phyloP scores from a whole-genome alignment of 495 filamentous ascomycete genomes.

The Parathielavia appendiculata region DNA sequence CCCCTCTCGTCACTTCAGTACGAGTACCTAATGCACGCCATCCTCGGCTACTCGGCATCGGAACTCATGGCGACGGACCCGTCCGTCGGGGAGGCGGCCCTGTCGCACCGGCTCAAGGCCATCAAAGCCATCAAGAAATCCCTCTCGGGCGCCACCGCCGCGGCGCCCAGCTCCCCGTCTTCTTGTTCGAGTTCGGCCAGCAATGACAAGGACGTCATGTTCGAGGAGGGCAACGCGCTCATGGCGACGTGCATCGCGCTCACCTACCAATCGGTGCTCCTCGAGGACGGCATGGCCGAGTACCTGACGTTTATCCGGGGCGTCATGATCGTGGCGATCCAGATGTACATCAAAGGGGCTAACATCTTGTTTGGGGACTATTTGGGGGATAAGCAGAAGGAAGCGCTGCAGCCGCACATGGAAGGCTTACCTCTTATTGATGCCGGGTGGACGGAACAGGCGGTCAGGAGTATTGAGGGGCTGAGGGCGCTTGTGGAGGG shows the following conservation, averaged over 20 bases:
- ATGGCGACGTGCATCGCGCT: slow-evolving; percentile 57
- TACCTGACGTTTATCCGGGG: slow-evolving; percentile 61
- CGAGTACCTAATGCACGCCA: slow-evolving; percentile 55
- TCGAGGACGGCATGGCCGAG: slow-evolving; percentile 56
- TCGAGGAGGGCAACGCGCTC: slow-evolving; percentile 45
- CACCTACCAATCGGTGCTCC: slow-evolving; percentile 54
- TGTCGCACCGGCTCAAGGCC: slow-evolving; percentile 52
- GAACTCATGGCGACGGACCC: slow-evolving; percentile 40
- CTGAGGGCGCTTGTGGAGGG: slow-evolving; percentile 29
- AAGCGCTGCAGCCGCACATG: slow-evolving; percentile 35
- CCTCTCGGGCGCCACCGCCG: slow-evolving; percentile 18
- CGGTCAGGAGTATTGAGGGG: slow-evolving; percentile 32
- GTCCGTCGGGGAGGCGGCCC: slow-evolving; percentile 36
- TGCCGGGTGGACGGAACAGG: slow-evolving; percentile 33
- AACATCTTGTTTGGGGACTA: slow-evolving; percentile 47
- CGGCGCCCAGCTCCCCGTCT: neutral
- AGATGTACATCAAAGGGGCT: slow-evolving; percentile 41
- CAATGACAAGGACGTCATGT: slow-evolving; percentile 8
- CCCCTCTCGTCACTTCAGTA: slow-evolving; percentile 27
- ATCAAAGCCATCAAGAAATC: slow-evolving; percentile 50
- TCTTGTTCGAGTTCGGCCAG: neutral
- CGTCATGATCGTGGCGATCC: slow-evolving; percentile 48
- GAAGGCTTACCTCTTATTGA: slow-evolving; percentile 32
- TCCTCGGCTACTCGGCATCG: slow-evolving; percentile 54
- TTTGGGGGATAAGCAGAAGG: slow-evolving; percentile 28